Percentiles rank a stretch among this genome's conserved stretches.
phyloP scores from a whole-genome alignment of 2,329 filamentous ascomycete species.

The Stachybotrys elegans region DNA sequence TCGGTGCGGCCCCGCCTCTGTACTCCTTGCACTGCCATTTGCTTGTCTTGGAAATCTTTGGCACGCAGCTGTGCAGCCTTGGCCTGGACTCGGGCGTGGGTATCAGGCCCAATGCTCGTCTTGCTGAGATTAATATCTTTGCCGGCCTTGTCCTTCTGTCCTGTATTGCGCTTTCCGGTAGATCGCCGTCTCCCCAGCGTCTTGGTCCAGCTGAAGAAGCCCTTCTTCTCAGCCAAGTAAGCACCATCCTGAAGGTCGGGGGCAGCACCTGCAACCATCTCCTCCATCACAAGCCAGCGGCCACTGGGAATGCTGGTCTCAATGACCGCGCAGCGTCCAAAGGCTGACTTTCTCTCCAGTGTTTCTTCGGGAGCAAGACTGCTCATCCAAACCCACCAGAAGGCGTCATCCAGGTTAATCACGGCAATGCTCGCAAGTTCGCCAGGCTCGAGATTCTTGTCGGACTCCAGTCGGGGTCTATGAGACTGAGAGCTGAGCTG shows the following conservation, averaged over 20 bases:
- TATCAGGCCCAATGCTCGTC: slow-evolving; percentile 80
- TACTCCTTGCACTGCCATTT: slow-evolving; percentile 32
- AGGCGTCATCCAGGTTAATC: slow-evolving; percentile 86
- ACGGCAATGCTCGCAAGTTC: slow-evolving; percentile 88
- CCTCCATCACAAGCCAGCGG: slow-evolving; percentile 91
- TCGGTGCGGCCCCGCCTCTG: slow-evolving; percentile 50
- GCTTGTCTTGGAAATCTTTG: slow-evolving; percentile 57
- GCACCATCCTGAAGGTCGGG: slow-evolving; percentile 78
- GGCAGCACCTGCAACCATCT: slow-evolving; percentile 90
- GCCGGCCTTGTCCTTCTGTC: slow-evolving; percentile 38
- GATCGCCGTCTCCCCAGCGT: slow-evolving; percentile 64
- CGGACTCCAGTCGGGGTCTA: slow-evolving; percentile 63
- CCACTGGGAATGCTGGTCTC: slow-evolving; percentile 80
- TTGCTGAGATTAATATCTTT: slow-evolving; percentile 58
- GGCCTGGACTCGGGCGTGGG: slow-evolving; percentile 88
- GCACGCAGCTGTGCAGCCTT: slow-evolving; percentile 80
- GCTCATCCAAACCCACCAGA: slow-evolving; percentile 99
- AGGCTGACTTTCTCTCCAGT: slow-evolving; percentile 78
- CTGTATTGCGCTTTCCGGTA: slow-evolving; percentile 55
- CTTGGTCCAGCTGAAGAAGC: slow-evolving; percentile 82
- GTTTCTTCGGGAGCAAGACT: slow-evolving; percentile 92
- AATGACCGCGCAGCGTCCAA: slow-evolving; percentile 86
- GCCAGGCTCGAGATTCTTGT: slow-evolving; percentile 72
- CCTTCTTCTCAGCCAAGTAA: slow-evolving; percentile 93
- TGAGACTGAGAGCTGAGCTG: slow-evolving; percentile 87